Evolutionary conservation across 306 rosid species (phyloP), one percentile per base, ranked within the genome.

Genomic region (Luffa aegyptiaca): DNA sequence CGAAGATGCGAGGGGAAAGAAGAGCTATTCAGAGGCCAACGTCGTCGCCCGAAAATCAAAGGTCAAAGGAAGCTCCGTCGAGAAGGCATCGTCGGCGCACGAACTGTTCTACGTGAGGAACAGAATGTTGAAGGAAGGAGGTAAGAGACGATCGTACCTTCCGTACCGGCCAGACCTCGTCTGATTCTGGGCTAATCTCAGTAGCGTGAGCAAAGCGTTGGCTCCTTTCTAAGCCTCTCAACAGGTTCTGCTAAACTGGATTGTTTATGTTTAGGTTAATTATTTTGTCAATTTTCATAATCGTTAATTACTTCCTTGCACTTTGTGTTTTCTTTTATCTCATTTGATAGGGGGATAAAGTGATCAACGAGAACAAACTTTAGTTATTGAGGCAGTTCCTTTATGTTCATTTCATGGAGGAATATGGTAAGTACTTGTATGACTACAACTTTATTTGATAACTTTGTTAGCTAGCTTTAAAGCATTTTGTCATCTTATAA

Each of bases 151-250:
- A 33, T 88, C 98, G 2, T 93, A 80, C 80, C 89, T 95, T 72
- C 97, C 98, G 1, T 92, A 95, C 85, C 87, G 88, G 80, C 87
- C 80, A 78, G 90, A 86, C 31, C 86, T 92, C 76, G 89, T 94
- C 41, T 96, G 97, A 0, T 90, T 91, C 76, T 82, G 87, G 68
- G 86, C 92, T 8, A 82, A 71, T 73, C 84, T 88, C 55, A 81
- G 82, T 66, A 44, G 84, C 83, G 31, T 83, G 72, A 88, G 91
- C n/a, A 87, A 86, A 56, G 79, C 83, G 63, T 87, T 85, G 31
- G 83, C 95, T 79, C 81, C 81, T 61, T 61, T 78, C 59, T 78
- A 61, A 46, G 10, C 57, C 44, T 62, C 55, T 59, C 71, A 72
- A 21, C 77, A 72, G 77, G 77, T 72, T 71, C 58, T 46, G 8